Conservation (phyloP, 2,329 filamentous ascomycete species). For the Arthrinium phaeospermum region DNA sequence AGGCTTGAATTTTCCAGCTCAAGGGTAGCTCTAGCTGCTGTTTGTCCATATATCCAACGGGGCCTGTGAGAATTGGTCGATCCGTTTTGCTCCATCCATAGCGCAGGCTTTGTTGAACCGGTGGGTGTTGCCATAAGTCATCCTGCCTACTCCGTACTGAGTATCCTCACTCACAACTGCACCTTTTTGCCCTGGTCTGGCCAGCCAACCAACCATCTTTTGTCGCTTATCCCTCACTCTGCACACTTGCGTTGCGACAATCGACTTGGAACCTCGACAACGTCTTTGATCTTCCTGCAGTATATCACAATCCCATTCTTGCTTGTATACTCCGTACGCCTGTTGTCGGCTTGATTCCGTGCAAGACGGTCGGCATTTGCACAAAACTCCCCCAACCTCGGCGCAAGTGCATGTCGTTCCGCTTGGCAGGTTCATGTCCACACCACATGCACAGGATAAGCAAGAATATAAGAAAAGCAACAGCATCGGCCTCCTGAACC, state of each 20-base stretch:
- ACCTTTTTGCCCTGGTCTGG: neutral
- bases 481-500: neutral
- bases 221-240: slow-evolving; percentile 4
- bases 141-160: neutral
- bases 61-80: neutral
- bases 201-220: slow-evolving; percentile 6
- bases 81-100: neutral
- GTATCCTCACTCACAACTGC: neutral
- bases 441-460: slow-evolving; percentile 5
- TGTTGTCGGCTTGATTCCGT: neutral
- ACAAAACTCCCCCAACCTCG: neutral
- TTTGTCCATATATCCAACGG: slow-evolving; percentile 11
- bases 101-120: neutral
- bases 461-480: slow-evolving; percentile 4
- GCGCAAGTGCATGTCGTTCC: slow-evolving; percentile 10
- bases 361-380: neutral
- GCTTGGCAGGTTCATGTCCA: slow-evolving; percentile 3
- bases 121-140: neutral
- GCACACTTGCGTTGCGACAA: neutral
- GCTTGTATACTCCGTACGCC: neutral
- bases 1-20: slow-evolving; percentile 9
- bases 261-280: neutral
- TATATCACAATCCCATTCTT: slow-evolving; percentile 11
- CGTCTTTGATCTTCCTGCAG: neutral
- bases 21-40: slow-evolving; percentile 9